Percentiles rank a stretch among this genome's conserved stretches.
phyloP scores from a whole-genome alignment of 352 stramenopile species.

The Globisporangium sylvaticum region DNA sequence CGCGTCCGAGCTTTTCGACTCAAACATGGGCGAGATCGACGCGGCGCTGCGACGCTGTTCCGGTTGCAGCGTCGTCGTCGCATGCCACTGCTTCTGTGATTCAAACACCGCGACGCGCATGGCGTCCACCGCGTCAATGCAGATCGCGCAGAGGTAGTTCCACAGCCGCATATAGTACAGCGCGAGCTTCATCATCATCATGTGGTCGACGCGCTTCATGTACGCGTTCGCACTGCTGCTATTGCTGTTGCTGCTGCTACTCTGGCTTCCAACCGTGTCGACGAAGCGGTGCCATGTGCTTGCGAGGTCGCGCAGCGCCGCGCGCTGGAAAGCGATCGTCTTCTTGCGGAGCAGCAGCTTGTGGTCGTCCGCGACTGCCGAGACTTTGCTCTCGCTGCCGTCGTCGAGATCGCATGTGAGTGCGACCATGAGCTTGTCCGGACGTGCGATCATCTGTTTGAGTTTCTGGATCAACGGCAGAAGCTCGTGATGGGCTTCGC shows the following conservation, averaged over 20 bases:
- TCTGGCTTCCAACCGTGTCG: conserved; percentile 13
- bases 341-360: conserved; percentile 30
- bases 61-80: conserved; percentile 19
- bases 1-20: conserved; percentile 33
- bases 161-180: conserved; percentile 59
- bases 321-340: conserved; percentile 29
- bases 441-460: conserved; percentile 43
- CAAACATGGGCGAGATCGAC: conserved; percentile 30
- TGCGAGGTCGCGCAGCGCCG: conserved; percentile 27
- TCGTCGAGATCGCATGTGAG: conserved; percentile 23
- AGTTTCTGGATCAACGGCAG: conserved; percentile 41
- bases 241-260: neutral
- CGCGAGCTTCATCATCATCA: conserved; percentile 54
- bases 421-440: conserved; percentile 41
- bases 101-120: conserved; percentile 29
- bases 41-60: conserved; percentile 14
- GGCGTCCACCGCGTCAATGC: conserved; percentile 33
- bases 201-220: conserved; percentile 29
- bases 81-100: conserved; percentile 16
- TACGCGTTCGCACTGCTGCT: neutral
- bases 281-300: conserved; percentile 29
- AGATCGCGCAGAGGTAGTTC: conserved; percentile 38
- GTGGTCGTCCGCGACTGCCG: conserved; percentile 10
- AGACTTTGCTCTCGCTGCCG: neutral
- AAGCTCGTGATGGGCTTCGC: conserved; percentile 25